phyloP scores from a whole-genome alignment of 805 yeast genomes.

The Starmerella apis region DNA sequence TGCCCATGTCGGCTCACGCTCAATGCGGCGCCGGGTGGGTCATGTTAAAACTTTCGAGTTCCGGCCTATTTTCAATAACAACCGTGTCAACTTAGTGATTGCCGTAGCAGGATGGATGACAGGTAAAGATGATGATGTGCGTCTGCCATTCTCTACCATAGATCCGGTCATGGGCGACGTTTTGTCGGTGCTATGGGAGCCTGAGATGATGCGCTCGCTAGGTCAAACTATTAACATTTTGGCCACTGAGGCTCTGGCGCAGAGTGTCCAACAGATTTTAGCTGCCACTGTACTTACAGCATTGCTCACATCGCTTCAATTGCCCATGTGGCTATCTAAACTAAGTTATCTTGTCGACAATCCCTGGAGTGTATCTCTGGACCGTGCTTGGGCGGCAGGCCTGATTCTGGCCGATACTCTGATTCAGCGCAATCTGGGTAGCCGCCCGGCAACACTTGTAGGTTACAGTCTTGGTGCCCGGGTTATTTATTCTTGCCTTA shows the following conservation, averaged over 20 bases:
- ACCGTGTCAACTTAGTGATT: constrained; percentile 71
- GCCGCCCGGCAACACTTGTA: constrained; percentile 79
- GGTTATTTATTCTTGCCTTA: constrained; percentile 76
- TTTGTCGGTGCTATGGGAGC: constrained; percentile 91
- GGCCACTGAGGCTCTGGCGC: constrained; percentile 86
- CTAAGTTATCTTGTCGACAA: constrained; percentile 82
- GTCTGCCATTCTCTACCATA: constrained; percentile 90
- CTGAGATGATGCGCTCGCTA: constrained; percentile 88
- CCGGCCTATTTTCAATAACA: constrained; percentile 82
- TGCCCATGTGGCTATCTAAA: constrained; percentile 85
- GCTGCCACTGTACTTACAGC: constrained; percentile 86
- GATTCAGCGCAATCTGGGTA: constrained; percentile 77
- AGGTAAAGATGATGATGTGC: constrained; percentile 86
- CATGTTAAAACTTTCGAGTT: constrained; percentile 90
- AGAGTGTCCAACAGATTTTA: constrained; percentile 86
- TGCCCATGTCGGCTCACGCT: constrained; percentile 73
- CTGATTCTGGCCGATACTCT: constrained; percentile 81
- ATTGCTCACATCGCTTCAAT: constrained; percentile 82
- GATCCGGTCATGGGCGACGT: constrained; percentile 98
- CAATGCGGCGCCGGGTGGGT: constrained; percentile 80
- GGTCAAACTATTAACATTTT: constrained; percentile 92
- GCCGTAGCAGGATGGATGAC: constrained; percentile 98
- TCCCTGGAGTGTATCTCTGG: constrained; percentile 96
- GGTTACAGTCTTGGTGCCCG: constrained; percentile 94
- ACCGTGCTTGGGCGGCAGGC: constrained; percentile 96